phyloP scores from a whole-genome alignment of 2,329 filamentous ascomycete genomes.

The Neofusicoccum umdonicola region DNA sequence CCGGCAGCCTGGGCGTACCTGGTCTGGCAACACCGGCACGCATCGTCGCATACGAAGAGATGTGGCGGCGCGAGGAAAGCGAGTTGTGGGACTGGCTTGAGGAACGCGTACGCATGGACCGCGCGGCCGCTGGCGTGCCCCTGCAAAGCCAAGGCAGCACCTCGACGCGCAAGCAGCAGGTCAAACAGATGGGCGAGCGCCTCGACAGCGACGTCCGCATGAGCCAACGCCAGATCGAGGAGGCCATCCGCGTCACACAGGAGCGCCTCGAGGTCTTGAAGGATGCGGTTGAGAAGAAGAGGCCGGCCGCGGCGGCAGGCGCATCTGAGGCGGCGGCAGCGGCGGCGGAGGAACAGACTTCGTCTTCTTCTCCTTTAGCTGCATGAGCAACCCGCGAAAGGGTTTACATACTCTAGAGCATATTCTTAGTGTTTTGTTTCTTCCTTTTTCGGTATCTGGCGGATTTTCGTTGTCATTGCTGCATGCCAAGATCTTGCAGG shows the following conservation, averaged over 20 bases:
- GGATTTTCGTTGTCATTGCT: neutral
- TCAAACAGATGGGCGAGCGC: slow-evolving; percentile 52
- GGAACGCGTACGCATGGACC: slow-evolving; percentile 74
- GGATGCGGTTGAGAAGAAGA: slow-evolving; percentile 57
- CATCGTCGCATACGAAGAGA: slow-evolving; percentile 82
- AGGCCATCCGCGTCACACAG: slow-evolving; percentile 83
- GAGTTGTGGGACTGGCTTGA: slow-evolving; percentile 94
- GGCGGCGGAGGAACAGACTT: slow-evolving; percentile 63
- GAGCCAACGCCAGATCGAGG: slow-evolving; percentile 69
- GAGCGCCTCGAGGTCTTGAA: slow-evolving; percentile 78
- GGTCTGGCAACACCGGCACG: slow-evolving; percentile 59
- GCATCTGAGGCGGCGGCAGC: slow-evolving; percentile 62
- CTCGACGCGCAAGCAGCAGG: slow-evolving; percentile 35
- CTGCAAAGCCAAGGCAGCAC: neutral
- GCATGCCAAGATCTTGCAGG: neutral
- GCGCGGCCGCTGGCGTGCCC: slow-evolving; percentile 29
- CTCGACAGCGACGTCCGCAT: slow-evolving; percentile 57
- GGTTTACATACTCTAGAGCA: neutral
- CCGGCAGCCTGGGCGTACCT: slow-evolving; percentile 20
- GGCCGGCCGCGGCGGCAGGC: slow-evolving; percentile 46
- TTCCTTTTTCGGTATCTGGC: neutral
- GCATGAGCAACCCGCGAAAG: neutral
- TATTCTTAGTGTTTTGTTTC: neutral
- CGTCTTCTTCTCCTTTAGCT: slow-evolving; percentile 4
- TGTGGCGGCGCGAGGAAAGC: slow-evolving; percentile 84